Evolutionary conservation across 1,284 basidiomycete species (phyloP).

Genomic region (Ceratobasidium theobromae): DNA sequence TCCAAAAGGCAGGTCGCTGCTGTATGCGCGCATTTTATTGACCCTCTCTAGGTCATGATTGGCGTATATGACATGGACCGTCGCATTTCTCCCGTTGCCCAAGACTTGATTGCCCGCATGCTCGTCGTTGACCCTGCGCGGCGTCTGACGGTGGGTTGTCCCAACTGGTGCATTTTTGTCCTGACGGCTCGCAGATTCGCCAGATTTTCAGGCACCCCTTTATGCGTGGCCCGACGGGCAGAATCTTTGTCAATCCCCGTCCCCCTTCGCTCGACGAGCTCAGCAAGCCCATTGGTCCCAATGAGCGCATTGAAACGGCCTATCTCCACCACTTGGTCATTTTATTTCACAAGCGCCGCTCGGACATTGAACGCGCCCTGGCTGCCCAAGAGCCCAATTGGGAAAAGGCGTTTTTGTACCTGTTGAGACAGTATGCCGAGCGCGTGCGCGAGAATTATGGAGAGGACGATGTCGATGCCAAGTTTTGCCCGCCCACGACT

Average conservation of each 20-base stretch:
- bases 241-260: slow-evolving; percentile 3
- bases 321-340: slow-evolving; percentile 55
- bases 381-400: slow-evolving; percentile 55
- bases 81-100: slow-evolving; percentile 70
- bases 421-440: slow-evolving; percentile 79
- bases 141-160: slow-evolving; percentile 74
- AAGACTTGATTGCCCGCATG: slow-evolving; percentile 79
- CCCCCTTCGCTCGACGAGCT: slow-evolving; percentile 27
- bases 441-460: slow-evolving; percentile 67
- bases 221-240: slow-evolving; percentile 49
- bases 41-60: slow-evolving; percentile 60
- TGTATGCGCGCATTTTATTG: neutral
- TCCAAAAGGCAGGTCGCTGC: slow-evolving; percentile 58
- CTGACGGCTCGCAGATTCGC: slow-evolving; percentile 77
- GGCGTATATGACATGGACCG: slow-evolving; percentile 83
- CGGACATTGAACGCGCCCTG: slow-evolving; percentile 6
- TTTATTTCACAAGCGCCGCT: slow-evolving; percentile 38
- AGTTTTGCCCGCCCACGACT: too few species aligned
- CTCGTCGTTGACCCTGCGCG: slow-evolving; percentile 85
- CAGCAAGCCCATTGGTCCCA: slow-evolving; percentile 13
- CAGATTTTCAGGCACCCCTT: slow-evolving; percentile 73
- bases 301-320: slow-evolving; percentile 67
- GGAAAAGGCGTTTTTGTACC: slow-evolving; percentile 92
- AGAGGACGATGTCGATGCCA: too few species aligned
- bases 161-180: slow-evolving; percentile 67